A percentile compares a stretch with the other conserved stretches of the same genome.
These are phyloP conservation scores for Pseudogymnoascus sp. DNA, from an alignment of 2,329 filamentous ascomycete genomes.

Conservation along the genomic window DNA sequence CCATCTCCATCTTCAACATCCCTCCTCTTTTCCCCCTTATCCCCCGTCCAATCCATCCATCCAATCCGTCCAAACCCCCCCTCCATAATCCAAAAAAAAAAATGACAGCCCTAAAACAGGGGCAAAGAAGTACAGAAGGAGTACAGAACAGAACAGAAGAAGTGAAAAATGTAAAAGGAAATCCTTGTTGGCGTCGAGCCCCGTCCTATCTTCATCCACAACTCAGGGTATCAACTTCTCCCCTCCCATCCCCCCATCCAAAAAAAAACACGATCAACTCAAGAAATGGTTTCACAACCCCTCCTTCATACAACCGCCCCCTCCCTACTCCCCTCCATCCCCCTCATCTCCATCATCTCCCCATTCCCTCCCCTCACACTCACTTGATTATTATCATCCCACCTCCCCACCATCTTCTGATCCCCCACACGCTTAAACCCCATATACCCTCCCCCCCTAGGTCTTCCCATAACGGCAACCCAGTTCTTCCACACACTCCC, in stretches of 20 bases:
- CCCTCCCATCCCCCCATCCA: neutral
- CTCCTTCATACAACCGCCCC: neutral
- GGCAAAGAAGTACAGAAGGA: neutral
- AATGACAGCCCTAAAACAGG: neutral
- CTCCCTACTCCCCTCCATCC: neutral
- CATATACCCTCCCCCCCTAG: conserved; percentile 80
- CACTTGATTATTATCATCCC: too few species aligned
- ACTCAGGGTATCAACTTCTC: neutral
- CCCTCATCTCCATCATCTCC: neutral
- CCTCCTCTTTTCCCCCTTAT: neutral
- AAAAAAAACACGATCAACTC: neutral
- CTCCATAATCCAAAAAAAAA: neutral
- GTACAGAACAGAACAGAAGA: neutral
- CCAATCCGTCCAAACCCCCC: neutral
- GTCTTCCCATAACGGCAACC: conserved; percentile 70
- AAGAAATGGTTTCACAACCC: too few species aligned
- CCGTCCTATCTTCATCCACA: neutral
- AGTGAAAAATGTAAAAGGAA: neutral
- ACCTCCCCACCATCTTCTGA: conserved; percentile 44
- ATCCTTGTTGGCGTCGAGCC: neutral
- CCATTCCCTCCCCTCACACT: conserved; percentile 48
- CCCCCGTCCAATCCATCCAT: neutral
- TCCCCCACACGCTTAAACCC: conserved; percentile 76
- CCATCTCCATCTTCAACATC: neutral
- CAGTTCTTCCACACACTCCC: conserved; percentile 69